phyloP scores from a whole-genome alignment of 1,139 yeast genomes.

The Yamadazyma dendronema region DNA sequence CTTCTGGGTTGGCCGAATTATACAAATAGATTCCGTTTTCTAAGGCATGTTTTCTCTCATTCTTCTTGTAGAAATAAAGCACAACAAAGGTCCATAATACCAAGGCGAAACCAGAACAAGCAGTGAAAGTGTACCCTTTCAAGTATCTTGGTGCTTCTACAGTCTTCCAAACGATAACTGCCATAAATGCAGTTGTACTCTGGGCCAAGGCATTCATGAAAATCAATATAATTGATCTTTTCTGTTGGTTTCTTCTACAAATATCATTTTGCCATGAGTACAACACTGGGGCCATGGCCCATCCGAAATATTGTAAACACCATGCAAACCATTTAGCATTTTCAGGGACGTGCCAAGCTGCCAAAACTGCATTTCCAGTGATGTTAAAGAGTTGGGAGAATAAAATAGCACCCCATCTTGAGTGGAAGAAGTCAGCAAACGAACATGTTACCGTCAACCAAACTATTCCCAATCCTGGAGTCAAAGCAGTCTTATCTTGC shows the following conservation, averaged over 20 bases:
- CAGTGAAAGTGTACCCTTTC: constrained; percentile 48
- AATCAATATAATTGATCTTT: constrained; percentile 44
- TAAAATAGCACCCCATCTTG: constrained; percentile 57
- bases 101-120: constrained; percentile 50
- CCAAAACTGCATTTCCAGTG: constrained; percentile 40
- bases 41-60: constrained; percentile 50
- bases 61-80: constrained; percentile 55
- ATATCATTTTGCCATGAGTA: constrained; percentile 49
- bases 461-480: constrained; percentile 43
- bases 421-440: constrained; percentile 48
- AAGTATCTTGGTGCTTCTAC: constrained; percentile 39
- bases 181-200: constrained; percentile 43
- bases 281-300: constrained; percentile 52
- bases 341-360: constrained; percentile 47
- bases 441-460: constrained; percentile 43
- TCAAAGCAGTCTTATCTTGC: constrained; percentile 42
- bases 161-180: constrained; percentile 50
- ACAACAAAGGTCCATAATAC: constrained; percentile 54
- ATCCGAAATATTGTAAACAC: constrained; percentile 45
- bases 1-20: constrained; percentile 30
- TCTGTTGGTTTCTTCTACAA: constrained; percentile 42
- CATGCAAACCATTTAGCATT: constrained; percentile 50
- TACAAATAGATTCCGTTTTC: constrained; percentile 52
- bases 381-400: constrained; percentile 50
- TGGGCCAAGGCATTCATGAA: constrained; percentile 46